Percentiles rank a stretch among this genome's conserved stretches.
phyloP scores from a whole-genome alignment of 306 rosid genomes.

The Quercus dentata region DNA sequence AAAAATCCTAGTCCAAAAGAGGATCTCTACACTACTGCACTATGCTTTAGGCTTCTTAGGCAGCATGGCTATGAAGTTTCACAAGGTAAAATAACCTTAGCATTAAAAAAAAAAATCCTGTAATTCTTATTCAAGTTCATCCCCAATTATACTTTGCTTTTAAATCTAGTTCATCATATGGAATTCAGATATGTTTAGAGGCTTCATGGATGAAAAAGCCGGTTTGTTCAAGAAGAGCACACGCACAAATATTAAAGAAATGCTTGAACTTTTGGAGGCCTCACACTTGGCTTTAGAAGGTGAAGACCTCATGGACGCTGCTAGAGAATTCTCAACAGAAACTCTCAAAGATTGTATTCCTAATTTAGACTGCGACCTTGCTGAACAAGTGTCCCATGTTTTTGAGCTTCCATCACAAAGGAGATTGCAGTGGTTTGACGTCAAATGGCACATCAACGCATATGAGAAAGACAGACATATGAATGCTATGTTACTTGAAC shows the following conservation, averaged over 20 bases:
- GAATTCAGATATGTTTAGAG: conserved; percentile 27
- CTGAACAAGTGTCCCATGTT: conserved; percentile 30
- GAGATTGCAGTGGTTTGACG: conserved; percentile 61
- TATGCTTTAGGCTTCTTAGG: conserved; percentile 46
- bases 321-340: neutral
- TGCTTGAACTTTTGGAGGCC: conserved; percentile 44
- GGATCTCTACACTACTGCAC: conserved; percentile 31
- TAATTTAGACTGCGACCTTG: neutral
- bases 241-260: neutral
- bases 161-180: too few relatives aligned
- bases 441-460: conserved; percentile 40
- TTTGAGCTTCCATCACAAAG: conserved; percentile 48
- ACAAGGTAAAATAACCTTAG: conserved; percentile 28
- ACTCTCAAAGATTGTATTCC: conserved; percentile 16
- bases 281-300: conserved; percentile 41
- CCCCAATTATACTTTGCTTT: neutral
- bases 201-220: conserved; percentile 23
- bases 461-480: conserved; percentile 1
- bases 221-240: neutral
- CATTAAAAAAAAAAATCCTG: neutral
- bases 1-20: neutral
- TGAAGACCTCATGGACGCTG: conserved; percentile 35
- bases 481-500: conserved; percentile 21
- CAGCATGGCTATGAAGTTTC: conserved; percentile 44
- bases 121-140: neutral